Conservation (phyloP, 1,284 basidiomycete genomes). For the Mycosarcoma mackinlayi region DNA sequence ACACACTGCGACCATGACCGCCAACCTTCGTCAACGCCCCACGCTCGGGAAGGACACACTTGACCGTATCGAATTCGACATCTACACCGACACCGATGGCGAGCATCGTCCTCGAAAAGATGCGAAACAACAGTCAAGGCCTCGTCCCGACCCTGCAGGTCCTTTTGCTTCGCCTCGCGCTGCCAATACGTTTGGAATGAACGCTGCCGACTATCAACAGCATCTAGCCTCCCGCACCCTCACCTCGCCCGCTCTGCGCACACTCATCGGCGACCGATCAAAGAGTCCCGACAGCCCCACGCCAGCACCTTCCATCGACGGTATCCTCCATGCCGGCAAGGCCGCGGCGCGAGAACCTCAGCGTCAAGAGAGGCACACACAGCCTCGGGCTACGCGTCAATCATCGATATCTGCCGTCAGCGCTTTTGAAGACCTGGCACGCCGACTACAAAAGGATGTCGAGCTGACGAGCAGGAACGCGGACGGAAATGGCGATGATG, state of each 20-base stretch:
- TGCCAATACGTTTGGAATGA: constrained; percentile 38
- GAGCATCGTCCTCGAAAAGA: constrained; percentile 23
- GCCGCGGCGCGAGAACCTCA: constrained; percentile 4
- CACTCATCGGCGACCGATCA: constrained; percentile 46
- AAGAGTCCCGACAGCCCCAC: constrained; percentile 50
- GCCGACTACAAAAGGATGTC: constrained; percentile 42
- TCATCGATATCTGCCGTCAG: constrained; percentile 24
- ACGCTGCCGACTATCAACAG: constrained; percentile 48
- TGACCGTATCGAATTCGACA: constrained; percentile 44
- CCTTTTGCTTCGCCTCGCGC: constrained; percentile 40
- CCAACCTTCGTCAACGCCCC: constrained; percentile 34
- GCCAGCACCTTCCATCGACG: constrained; percentile 44
- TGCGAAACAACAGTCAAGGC: constrained; percentile 5
- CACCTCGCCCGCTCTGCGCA: constrained; percentile 45
- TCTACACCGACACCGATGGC: constrained; percentile 36
- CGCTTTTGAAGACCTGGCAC: constrained; percentile 44
- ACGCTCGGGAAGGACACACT: constrained; percentile 44
- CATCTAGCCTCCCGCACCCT: constrained; percentile 44
- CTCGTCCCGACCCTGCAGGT: constrained; percentile 26
- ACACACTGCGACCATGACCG: constrained; percentile 36
- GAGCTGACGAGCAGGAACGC: constrained; percentile 26
- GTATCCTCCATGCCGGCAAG: constrained; percentile 27
- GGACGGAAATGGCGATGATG: constrained; percentile 23
- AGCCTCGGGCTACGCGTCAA: constrained; percentile 22
- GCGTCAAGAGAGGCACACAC: constrained; percentile 16